phyloP scores from a whole-genome alignment of 1,139 yeast species.

The Lodderomyces margitis region DNA sequence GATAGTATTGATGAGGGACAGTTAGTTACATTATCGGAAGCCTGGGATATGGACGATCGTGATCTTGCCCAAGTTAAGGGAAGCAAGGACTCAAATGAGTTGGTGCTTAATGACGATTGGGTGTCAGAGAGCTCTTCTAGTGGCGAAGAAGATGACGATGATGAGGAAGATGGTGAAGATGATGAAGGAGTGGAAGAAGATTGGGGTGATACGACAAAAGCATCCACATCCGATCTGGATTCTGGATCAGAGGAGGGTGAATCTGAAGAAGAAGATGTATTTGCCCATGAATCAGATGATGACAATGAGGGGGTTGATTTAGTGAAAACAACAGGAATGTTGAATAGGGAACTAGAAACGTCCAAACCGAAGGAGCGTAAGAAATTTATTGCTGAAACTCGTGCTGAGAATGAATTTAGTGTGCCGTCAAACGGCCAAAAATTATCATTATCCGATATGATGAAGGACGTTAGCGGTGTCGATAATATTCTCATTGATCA shows the following conservation, averaged over 20 bases:
- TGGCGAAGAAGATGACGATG: slow-evolving; percentile 15
- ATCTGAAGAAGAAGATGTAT: slow-evolving; percentile 11
- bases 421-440: slow-evolving; percentile 60
- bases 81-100: slow-evolving; percentile 24
- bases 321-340: slow-evolving; percentile 29
- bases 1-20: slow-evolving; percentile 69
- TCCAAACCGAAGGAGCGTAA: slow-evolving; percentile 39
- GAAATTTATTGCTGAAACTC: slow-evolving; percentile 48
- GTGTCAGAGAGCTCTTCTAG: slow-evolving; percentile 26
- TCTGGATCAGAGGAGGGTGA: slow-evolving; percentile 15
- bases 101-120: slow-evolving; percentile 40
- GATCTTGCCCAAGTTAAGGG: slow-evolving; percentile 32
- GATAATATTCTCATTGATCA: slow-evolving; percentile 48
- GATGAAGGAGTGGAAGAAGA: slow-evolving; percentile 9
- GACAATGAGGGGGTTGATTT: slow-evolving; percentile 33
- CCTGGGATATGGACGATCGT: slow-evolving; percentile 80
- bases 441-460: slow-evolving; percentile 72
- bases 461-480: slow-evolving; percentile 50
- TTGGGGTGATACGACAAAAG: slow-evolving; percentile 5
- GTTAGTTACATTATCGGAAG: slow-evolving; percentile 74
- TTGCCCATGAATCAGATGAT: slow-evolving; percentile 7
- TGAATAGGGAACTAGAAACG: slow-evolving; percentile 25
- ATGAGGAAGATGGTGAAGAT: slow-evolving; percentile 16
- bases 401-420: slow-evolving; percentile 69
- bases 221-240: slow-evolving; percentile 7